A percentile compares a stretch with the other conserved stretches of the same genome.
phyloP scores from a whole-genome alignment of 192 early-diverging fungal genomes.

The Coemansia sp. region DNA sequence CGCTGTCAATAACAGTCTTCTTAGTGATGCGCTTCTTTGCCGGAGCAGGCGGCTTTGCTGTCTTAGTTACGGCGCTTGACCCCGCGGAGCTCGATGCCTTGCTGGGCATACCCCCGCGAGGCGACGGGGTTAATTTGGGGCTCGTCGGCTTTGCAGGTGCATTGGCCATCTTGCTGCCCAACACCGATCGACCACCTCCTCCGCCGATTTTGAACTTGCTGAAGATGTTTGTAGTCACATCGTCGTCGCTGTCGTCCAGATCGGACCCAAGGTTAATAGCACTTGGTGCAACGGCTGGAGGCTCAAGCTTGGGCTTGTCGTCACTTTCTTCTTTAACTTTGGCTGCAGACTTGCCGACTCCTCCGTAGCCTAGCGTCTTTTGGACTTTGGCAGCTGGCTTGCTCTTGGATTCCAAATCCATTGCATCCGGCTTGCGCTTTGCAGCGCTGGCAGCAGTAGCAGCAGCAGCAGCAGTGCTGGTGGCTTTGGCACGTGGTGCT shows the following conservation, averaged over 20 bases:
- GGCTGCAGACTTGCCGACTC: not conserved
- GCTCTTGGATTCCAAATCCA: not conserved
- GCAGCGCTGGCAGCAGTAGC: conserved; percentile 8
- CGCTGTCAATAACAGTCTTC: conserved; percentile 20
- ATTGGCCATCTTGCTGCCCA: conserved; percentile 1
- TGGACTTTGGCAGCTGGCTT: not conserved
- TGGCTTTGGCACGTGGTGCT: conserved; percentile 26
- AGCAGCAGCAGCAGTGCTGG: not conserved
- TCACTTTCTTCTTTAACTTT: not conserved
- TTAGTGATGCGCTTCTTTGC: conserved; percentile 8
- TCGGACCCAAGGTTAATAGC: conserved; percentile 48
- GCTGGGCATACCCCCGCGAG: not conserved
- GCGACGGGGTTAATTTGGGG: not conserved
- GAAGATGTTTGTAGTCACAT: conserved; percentile 35
- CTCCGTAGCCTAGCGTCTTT: conserved; percentile 1
- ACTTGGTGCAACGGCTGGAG: conserved; percentile 2
- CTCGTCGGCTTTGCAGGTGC: conserved; percentile 8
- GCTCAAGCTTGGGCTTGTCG: not conserved
- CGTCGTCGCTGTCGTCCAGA: conserved; percentile 55
- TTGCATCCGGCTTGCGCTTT: conserved; percentile 50
- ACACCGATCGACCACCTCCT: conserved; percentile 2
- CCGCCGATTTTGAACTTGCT: conserved; percentile 29
- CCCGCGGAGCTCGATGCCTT: not conserved
- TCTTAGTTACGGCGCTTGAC: not conserved
- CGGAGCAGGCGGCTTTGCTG: not conserved